A percentile compares a stretch with the other conserved stretches of the same genome.
Evolutionary conservation across 2,329 filamentous ascomycete species (phyloP).

Genomic region (Amauroascus niger): DNA sequence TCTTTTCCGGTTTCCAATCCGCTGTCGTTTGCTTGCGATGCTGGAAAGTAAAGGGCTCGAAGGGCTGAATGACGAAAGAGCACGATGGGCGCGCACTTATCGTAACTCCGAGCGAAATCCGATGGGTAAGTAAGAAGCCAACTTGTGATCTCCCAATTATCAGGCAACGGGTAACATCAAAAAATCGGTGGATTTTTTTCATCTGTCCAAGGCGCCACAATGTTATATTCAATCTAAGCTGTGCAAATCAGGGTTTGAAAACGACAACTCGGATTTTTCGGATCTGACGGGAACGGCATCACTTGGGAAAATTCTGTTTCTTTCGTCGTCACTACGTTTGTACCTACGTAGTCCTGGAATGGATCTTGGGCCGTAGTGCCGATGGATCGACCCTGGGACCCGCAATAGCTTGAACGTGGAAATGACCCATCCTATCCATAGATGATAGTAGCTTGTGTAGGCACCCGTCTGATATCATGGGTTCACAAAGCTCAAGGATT

Average conservation of each 20-base stretch:
- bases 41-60: background rate
- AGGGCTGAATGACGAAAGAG: background rate
- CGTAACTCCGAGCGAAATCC: background rate
- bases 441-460: too few relatives aligned
- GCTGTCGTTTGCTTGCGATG: background rate
- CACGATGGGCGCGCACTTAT: background rate
- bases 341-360: background rate
- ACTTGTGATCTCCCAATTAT: background rate
- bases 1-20: background rate
- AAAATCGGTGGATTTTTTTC: background rate
- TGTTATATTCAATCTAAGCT: background rate
- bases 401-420: constrained; percentile 1
- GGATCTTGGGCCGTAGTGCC: background rate
- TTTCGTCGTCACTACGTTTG: too few relatives aligned
- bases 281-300: constrained; percentile 1
- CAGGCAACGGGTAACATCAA: background rate
- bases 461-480: too few relatives aligned
- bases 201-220: background rate
- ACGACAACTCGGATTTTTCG: background rate
- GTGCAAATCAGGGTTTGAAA: background rate
- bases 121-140: background rate
- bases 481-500: too few relatives aligned
- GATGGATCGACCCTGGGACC: background rate
- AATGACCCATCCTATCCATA: background rate
- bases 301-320: background rate